phyloP scores from a whole-genome alignment of 139 green algal genomes.

The Eudorina sp. region DNA sequence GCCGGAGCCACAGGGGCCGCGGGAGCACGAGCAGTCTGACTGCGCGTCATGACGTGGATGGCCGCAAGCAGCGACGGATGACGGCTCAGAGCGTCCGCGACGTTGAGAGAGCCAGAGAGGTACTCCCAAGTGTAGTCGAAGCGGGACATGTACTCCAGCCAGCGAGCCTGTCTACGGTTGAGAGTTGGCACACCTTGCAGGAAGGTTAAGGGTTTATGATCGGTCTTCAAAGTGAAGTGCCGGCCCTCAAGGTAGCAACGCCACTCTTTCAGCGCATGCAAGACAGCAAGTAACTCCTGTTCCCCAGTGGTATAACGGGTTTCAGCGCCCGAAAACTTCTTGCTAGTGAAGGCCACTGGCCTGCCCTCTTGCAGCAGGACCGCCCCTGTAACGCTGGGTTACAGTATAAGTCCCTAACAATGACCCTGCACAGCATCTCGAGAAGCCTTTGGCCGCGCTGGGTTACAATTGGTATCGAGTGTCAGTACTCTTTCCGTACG shows the following conservation, averaged over 20 bases:
- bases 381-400: too few species aligned
- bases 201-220: neutral
- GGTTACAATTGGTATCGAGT: too few species aligned
- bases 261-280: slow-evolving; percentile 13
- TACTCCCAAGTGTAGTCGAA: slow-evolving; percentile 1
- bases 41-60: too few species aligned
- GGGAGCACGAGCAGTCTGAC: too few species aligned
- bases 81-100: slow-evolving; percentile 16
- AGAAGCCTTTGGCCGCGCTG: too few species aligned
- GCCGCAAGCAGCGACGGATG: neutral
- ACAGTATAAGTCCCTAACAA: too few species aligned
- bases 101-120: neutral
- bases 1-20: too few species aligned
- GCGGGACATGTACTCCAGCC: neutral
- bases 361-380: slow-evolving; percentile 2
- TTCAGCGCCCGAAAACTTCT: slow-evolving; percentile 4
- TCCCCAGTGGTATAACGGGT: neutral
- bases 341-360: neutral
- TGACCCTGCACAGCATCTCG: too few species aligned
- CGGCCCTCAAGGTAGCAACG: slow-evolving; percentile 12
- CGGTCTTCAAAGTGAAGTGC: neutral
- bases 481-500: too few species aligned
- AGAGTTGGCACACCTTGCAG: neutral
- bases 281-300: neutral
- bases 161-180: neutral